These are phyloP conservation scores for Melastoma malabathricum DNA, from an alignment of 345 rosid genomes.

Conservation along the genomic window DNA sequence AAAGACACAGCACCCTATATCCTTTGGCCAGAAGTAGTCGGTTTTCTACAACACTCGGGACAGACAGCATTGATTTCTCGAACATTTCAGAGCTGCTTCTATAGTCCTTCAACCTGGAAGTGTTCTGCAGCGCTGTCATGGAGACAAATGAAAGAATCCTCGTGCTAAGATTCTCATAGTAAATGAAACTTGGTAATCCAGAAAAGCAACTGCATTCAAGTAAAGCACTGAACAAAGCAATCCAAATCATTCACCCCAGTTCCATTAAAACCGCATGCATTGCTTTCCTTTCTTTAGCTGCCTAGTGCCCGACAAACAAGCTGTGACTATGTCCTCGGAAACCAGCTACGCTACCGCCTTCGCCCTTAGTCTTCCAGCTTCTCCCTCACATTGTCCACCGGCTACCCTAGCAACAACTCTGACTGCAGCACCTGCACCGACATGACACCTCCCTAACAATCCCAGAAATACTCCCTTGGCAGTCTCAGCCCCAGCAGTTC, in stretches of 20 bases:
- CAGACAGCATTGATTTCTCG: constrained; percentile 88
- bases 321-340: constrained; percentile 71
- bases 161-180: too few species aligned
- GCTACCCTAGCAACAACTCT: constrained; percentile 59
- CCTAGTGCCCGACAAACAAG: constrained; percentile 51
- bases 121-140: constrained; percentile 59
- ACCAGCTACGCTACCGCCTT: constrained; percentile 67
- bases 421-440: constrained; percentile 72
- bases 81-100: constrained; percentile 72
- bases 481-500: constrained; percentile 90
- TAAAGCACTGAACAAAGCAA: neutral
- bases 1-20: constrained; percentile 83
- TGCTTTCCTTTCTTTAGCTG: constrained; percentile 51
- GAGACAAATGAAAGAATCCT: neutral
- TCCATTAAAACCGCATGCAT: constrained; percentile 91
- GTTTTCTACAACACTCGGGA: constrained; percentile 53
- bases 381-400: constrained; percentile 10
- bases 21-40: constrained; percentile 80
- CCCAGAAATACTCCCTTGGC: constrained; percentile 79
- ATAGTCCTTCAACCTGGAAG: constrained; percentile 64
- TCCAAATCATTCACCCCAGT: constrained; percentile 40
- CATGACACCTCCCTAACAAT: constrained; percentile 69
- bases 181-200: neutral
- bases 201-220: neutral
- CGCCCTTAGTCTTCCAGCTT: constrained; percentile 36